A percentile compares a stretch with the other conserved stretches of the same genome.
Evolutionary conservation across 73 alveolate genomes (phyloP).

Genomic region (Symbiodinium natans): DNA sequence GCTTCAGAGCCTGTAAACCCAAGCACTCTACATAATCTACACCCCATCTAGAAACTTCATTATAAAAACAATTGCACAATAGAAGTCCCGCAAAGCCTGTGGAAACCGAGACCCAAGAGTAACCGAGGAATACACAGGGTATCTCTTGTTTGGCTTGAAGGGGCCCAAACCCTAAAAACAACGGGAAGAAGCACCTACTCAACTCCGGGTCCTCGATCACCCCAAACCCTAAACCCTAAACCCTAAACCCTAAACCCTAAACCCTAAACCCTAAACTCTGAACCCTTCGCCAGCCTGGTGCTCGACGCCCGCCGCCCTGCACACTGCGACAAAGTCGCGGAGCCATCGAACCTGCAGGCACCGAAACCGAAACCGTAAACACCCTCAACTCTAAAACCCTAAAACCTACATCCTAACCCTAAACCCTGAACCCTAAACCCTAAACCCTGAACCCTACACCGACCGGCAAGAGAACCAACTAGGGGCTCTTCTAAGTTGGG

Average conservation of each 20-base stretch:
- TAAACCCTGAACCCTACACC: not conserved
- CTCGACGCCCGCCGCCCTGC: not conserved
- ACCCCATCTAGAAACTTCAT: not conserved
- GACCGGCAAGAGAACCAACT: no score
- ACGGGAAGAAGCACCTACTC: no score
- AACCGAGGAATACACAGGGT: no score
- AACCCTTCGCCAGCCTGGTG: conserved; percentile 13
- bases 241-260: not conserved
- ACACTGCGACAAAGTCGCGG: conserved; percentile 2
- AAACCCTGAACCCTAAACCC: conserved; percentile 5
- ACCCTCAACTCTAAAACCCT: not conserved
- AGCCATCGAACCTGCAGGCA: not conserved
- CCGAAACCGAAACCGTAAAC: no score
- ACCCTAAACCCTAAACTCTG: not conserved
- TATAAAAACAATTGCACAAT: not conserved
- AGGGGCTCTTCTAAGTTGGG: no score
- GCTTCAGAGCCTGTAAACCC: no score
- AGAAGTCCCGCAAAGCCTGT: not conserved
- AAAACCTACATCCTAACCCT: not conserved
- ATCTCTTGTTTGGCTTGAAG: no score
- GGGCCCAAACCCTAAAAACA: no score
- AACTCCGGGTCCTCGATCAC: no score
- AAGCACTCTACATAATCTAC: not conserved
- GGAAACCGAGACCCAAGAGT: no score
- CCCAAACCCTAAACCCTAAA: no score